Evolutionary conservation across 2,329 filamentous ascomycete species (phyloP), one percentile per base, ranked within the genome.

Genomic region (Phaeosphaeriaceae sp.): DNA sequence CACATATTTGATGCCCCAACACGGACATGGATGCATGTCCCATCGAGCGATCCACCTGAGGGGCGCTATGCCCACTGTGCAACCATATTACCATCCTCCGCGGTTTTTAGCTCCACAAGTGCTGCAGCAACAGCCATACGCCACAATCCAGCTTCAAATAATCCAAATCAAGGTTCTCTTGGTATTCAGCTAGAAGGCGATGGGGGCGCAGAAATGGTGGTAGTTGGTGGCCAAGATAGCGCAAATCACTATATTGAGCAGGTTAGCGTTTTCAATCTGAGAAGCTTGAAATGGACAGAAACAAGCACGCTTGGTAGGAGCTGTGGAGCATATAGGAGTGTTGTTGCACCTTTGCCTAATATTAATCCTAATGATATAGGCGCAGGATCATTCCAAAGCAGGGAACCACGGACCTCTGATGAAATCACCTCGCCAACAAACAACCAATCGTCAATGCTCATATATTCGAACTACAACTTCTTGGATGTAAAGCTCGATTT

Each of bases 401-500:
- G 69, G 42, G 80, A 81, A 76, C 63, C 72, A 67, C 56, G 59
- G 36, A 58, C 51, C 15, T 43, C 58, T 12, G 66, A 65, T 66
- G 75, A 50, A 70, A 71, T 46, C 57, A 29, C 44, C 12, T 38
- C 55, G 47, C 48, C 56, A 18, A 43, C 55, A 67, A 75, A 42
- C 68, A 75, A 72, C 16, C 83, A 81, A 13, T 80, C 82, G 6
- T 80, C 84, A 3, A 97, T 97, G 92, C 82, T 99, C 54, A 95
- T 99, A 37, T 99, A 99, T 73, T 97, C 93, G 18, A 99, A 99
- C 71, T 99, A 99, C 75, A 97, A 99, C 74, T 99, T 99, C 67
- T 74, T 99, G 46, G 93, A 99, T 64, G 94, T 99, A 59, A 97
- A 96, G 71, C 79, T 99, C 18, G 94, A 99, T 73, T 79, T 99